Base-by-base conservation (phyloP, 805 yeast species). In the Wickerhamomyces mucosus region DNA sequence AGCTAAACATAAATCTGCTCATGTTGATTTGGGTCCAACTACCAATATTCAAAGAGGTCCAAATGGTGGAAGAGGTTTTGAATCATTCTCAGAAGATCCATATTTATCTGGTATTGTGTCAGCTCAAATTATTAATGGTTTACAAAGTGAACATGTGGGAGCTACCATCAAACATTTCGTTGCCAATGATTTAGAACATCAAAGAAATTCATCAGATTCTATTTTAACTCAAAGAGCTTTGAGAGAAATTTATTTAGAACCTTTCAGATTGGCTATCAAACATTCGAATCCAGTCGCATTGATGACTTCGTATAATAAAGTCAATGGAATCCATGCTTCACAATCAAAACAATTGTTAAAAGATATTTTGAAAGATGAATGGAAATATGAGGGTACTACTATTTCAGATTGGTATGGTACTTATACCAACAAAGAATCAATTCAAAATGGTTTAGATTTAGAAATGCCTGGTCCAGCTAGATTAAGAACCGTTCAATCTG, bases 351-450 rank as follows among this genome's bases (percentile, higher is more conserved):
- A 47, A 24, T 46, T 73, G 27, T 42, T 75, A 26, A 51, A 61
- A 10, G 65, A 67, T 19, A 52, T 72, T 22, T 53, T 75, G 37
- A 56, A 77, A 34, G 46, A 58, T 3, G 80, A 75, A 47, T 75
- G 78, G 78, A 56, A 59, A 5, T 75, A 62, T 55, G 56, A 67
- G 7, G 82, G 82, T 27, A 49, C 66, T 23, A 48, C 65, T 21
- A 72, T 76, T 74, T 67, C 76, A 18, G 83, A 75, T 52, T 75
- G 82, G 82, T 67, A 46, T 46, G 83, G 82, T 17, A 61, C 65
- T 8, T 73, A 68, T 48, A 60, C 75, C 12, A 54, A 56, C 22
- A 58, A 56, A 26, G 65, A 60, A 26, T 43, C 76, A 11, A 48
- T 75, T 28, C 60, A 64, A 25, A 70, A 71, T 21, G 81, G 82